phyloP scores from a whole-genome alignment of 345 rosid species.

The Rubroshorea leprosula region DNA sequence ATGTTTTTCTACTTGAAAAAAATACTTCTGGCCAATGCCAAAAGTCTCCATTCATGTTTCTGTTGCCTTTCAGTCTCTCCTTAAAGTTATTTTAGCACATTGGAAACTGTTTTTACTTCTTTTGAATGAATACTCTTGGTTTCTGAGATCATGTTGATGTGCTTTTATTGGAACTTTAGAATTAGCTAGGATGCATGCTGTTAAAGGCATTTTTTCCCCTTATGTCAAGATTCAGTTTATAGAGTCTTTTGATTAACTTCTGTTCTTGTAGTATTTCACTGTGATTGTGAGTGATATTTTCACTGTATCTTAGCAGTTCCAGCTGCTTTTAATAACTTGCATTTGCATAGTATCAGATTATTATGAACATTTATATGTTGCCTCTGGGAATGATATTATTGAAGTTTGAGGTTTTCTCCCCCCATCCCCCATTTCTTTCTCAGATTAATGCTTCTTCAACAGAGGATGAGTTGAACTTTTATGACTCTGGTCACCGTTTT shows the following conservation, averaged over 20 bases:
- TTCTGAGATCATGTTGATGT: background rate
- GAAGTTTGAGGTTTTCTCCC: no score
- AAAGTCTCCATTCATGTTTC: background rate
- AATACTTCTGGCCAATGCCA: background rate
- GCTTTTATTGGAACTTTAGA: background rate
- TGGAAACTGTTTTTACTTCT: background rate
- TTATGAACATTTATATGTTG: background rate
- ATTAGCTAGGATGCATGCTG: background rate
- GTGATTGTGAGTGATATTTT: no score
- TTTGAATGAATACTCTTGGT: background rate
- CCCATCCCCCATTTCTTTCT: constrained; percentile 20
- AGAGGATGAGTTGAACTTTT: constrained; percentile 86
- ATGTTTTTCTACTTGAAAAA: constrained; percentile 1
- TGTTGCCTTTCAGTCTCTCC: background rate
- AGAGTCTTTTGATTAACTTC: background rate
- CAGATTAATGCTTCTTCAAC: constrained; percentile 97
- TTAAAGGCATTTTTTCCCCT: background rate
- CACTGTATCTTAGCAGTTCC: background rate
- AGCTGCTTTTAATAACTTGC: constrained; percentile 2
- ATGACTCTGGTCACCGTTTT: constrained; percentile 92
- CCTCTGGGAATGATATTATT: background rate
- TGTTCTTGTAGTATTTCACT: background rate
- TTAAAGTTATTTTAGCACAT: no score
- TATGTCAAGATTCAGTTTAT: background rate
- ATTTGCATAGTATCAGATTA: no score